phyloP scores from a whole-genome alignment of 306 rosid genomes.

The Malus asiatica region DNA sequence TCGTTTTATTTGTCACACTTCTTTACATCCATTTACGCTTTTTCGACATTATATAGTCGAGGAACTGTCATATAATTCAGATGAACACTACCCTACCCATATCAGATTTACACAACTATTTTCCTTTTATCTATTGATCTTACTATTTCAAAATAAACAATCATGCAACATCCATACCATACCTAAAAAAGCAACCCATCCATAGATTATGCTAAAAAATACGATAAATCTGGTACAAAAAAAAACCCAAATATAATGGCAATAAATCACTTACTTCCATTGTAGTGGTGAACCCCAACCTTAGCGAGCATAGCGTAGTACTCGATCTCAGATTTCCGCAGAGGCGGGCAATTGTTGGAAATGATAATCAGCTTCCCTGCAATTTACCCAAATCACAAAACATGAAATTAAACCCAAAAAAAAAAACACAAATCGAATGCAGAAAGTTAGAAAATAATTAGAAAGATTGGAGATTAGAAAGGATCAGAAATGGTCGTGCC shows the following conservation, averaged over 20 bases:
- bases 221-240: neutral
- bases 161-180: neutral
- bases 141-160: neutral
- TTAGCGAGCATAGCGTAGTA: conserved; percentile 51
- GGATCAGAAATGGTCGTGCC: neutral
- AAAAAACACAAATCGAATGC: neutral
- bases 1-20: neutral
- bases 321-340: conserved; percentile 39
- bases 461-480: neutral
- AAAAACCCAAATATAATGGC: no score
- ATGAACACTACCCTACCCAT: neutral
- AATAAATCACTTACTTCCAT: conserved; percentile 33
- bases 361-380: conserved; percentile 42
- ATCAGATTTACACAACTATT: neutral
- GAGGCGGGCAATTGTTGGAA: conserved; percentile 42
- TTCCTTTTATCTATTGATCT: neutral
- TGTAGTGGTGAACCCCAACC: conserved; percentile 46
- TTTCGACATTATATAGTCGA: neutral
- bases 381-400: neutral
- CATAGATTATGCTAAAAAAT: neutral
- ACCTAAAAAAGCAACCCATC: neutral
- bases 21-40: neutral
- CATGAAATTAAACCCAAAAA: neutral
- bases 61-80: neutral
- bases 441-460: neutral